Conservation (phyloP, 495 filamentous ascomycete genomes). For the Neurospora discreta region DNA sequence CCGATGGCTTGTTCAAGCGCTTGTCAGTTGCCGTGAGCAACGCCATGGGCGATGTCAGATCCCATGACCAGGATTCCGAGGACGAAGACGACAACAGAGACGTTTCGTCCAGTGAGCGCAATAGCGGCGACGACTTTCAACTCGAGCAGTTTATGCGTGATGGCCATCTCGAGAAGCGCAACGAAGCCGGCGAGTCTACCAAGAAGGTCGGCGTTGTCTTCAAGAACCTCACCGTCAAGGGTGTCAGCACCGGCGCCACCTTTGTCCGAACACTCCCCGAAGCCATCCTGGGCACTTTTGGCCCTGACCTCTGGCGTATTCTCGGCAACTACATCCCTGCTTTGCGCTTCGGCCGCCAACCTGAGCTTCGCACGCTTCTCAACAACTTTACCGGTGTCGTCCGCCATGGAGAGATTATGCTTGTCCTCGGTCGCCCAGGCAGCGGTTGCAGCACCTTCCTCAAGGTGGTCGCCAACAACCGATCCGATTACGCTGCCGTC, state of each 20-base stretch:
- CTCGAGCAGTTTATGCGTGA: constrained; percentile 65
- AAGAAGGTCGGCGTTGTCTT: constrained; percentile 83
- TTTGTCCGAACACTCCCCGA: constrained; percentile 68
- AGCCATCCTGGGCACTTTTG: constrained; percentile 73
- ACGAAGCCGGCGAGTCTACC: constrained; percentile 50
- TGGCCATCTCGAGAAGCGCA: constrained; percentile 71
- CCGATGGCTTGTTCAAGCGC: constrained; percentile 11
- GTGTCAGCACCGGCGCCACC: constrained; percentile 51
- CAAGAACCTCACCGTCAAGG: constrained; percentile 68
- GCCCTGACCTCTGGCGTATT: constrained; percentile 68
- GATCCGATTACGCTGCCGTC: constrained; percentile 52
- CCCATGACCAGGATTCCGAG: constrained; percentile 25
- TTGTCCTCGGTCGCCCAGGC: constrained; percentile 72
- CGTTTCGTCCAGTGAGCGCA: constrained; percentile 2
- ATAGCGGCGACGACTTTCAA: constrained; percentile 48
- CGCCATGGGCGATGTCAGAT: background rate
- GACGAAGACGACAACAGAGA: constrained; percentile 25
- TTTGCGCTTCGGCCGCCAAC: constrained; percentile 35
- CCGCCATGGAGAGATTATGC: constrained; percentile 68
- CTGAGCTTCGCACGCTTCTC: constrained; percentile 48
- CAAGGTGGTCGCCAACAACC: constrained; percentile 64
- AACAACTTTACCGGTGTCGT: constrained; percentile 72
- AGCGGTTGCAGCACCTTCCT: constrained; percentile 74
- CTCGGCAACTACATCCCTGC: constrained; percentile 52
- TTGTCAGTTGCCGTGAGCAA: constrained; percentile 10